phyloP scores from a whole-genome alignment of 345 rosid species.

The Citrus unshiu region DNA sequence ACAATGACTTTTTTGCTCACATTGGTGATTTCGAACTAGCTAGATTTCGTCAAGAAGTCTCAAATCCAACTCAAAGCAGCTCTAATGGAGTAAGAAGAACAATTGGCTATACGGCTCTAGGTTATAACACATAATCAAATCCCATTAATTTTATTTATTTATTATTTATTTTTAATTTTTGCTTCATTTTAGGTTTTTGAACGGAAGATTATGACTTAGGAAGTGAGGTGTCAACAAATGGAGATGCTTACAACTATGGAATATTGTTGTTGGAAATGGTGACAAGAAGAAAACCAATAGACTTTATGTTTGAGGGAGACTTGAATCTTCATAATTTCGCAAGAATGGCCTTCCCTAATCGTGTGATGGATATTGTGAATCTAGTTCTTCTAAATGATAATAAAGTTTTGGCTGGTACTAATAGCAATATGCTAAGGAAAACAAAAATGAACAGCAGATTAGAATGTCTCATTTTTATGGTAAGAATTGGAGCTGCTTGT shows the following conservation, averaged over 20 bases:
- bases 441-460: neutral
- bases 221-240: constrained; percentile 9
- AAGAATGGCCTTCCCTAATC: constrained; percentile 8
- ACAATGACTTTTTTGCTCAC: neutral
- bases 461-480: constrained; percentile 4
- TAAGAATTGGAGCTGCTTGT: constrained; percentile 20
- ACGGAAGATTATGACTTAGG: constrained; percentile 32
- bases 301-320: constrained; percentile 16
- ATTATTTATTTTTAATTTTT: too few species aligned
- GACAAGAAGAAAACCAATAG: constrained; percentile 20
- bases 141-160: too few species aligned
- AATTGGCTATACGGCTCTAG: constrained; percentile 19
- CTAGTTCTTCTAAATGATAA: neutral
- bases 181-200: neutral
- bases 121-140: neutral
- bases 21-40: neutral
- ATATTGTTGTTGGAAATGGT: constrained; percentile 27
- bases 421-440: neutral
- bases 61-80: neutral
- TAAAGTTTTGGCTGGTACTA: neutral
- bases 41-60: neutral
- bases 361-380: constrained; percentile 15
- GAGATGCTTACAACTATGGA: constrained; percentile 30
- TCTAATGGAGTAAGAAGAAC: constrained; percentile 18
- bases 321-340: constrained; percentile 14